Evolutionary conservation across 2,329 filamentous ascomycete genomes (phyloP).

Genomic region (Penicillium thymicola): DNA sequence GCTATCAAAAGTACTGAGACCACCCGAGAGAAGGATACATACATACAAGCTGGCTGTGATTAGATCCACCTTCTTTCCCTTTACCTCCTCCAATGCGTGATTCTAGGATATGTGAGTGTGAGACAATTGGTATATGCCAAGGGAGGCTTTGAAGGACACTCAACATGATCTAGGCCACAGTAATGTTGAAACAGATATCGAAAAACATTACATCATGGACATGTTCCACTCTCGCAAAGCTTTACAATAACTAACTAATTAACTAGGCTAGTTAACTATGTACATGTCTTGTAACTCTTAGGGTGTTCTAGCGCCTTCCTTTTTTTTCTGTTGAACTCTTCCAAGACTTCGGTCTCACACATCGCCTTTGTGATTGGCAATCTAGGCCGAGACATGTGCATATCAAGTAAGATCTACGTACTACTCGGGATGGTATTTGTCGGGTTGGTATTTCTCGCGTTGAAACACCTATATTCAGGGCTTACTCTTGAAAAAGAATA

Average conservation of each 20-base stretch:
- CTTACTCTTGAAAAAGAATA: neutral
- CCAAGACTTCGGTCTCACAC: neutral
- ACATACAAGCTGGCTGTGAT: neutral
- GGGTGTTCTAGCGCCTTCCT: neutral
- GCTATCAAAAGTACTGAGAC: neutral
- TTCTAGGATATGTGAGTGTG: neutral
- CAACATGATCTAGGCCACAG: too few species aligned
- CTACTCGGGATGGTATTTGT: neutral
- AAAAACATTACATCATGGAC: neutral
- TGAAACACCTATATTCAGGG: neutral
- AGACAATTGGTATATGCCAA: neutral
- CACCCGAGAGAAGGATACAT: neutral
- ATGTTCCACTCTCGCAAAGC: too few species aligned
- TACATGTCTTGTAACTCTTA: neutral
- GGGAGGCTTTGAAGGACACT: neutral
- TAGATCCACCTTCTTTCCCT: neutral
- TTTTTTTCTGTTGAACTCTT: neutral
- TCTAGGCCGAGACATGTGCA: neutral
- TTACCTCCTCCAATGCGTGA: neutral
- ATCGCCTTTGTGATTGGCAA: neutral
- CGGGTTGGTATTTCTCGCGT: neutral
- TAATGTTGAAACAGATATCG: neutral
- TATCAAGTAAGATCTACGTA: neutral
- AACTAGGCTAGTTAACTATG: too few species aligned
- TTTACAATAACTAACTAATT: too few species aligned